A percentile compares a stretch with the other conserved stretches of the same genome.
phyloP scores from a whole-genome alignment of 805 yeast genomes.

The Saccharomycopsis javanensis region DNA sequence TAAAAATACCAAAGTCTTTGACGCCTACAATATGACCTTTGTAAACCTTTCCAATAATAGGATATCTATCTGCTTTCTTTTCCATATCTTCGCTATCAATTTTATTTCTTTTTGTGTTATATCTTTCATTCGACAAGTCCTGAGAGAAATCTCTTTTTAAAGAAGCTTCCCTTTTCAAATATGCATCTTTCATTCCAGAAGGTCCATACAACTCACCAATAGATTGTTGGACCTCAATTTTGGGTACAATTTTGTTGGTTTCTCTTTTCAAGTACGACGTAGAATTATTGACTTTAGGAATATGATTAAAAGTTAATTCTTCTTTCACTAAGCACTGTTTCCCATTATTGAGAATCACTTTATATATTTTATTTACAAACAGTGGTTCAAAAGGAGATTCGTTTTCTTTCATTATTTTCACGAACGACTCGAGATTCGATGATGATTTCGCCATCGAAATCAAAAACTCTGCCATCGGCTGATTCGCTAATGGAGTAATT shows the following conservation, averaged over 20 bases:
- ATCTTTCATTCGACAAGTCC: neutral
- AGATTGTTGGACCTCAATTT: neutral
- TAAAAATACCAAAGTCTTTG: conserved; percentile 71
- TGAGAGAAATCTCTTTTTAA: conserved; percentile 18
- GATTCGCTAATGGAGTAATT: conserved; percentile 27
- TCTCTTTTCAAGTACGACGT: conserved; percentile 15
- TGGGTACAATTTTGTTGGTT: conserved; percentile 15
- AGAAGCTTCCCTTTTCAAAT: neutral
- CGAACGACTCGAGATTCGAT: conserved; percentile 28
- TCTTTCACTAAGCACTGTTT: neutral
- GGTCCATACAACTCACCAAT: neutral
- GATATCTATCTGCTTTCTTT: conserved; percentile 23
- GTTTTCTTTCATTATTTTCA: conserved; percentile 29
- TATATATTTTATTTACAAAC: conserved; percentile 20
- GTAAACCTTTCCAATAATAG: conserved; percentile 40
- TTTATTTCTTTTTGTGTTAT: neutral
- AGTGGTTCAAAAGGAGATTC: conserved; percentile 34
- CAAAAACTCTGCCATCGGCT: conserved; percentile 38
- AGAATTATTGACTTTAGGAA: neutral
- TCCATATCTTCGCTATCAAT: neutral
- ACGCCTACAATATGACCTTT: conserved; percentile 52
- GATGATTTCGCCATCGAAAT: conserved; percentile 31
- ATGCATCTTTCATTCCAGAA: neutral
- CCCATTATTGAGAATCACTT: neutral
- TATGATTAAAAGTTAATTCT: neutral